Conservation (phyloP, 495 filamentous ascomycete genomes). For the Cenococcum geophilum region DNA sequence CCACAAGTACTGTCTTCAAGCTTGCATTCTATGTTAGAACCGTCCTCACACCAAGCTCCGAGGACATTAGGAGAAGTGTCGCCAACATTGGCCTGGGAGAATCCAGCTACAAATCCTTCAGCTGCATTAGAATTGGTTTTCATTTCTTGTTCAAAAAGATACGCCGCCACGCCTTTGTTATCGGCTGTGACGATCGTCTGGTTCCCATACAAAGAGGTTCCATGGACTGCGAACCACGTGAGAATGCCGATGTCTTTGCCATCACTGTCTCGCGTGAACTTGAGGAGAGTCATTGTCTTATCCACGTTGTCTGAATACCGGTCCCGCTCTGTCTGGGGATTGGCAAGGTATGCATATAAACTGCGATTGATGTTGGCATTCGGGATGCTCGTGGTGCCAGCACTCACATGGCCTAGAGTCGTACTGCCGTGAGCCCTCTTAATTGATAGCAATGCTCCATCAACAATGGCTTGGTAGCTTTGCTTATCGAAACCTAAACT, state of each 20-base stretch:
- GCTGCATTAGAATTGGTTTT: conserved; percentile 49
- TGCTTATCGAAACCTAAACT: conserved; percentile 84
- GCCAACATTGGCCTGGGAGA: conserved; percentile 90
- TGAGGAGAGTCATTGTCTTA: conserved; percentile 76
- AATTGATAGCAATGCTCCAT: conserved; percentile 78
- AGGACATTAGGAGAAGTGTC: conserved; percentile 87
- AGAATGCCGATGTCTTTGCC: conserved; percentile 70
- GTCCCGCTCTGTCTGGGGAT: conserved; percentile 71
- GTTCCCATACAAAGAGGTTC: conserved; percentile 86
- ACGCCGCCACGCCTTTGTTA: conserved; percentile 93
- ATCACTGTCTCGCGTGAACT: conserved; percentile 67
- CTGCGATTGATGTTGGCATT: conserved; percentile 88
- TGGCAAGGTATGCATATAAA: conserved; percentile 84
- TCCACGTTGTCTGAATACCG: conserved; percentile 74
- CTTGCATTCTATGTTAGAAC: conserved; percentile 34
- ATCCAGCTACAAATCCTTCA: conserved; percentile 75
- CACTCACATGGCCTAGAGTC: conserved; percentile 61
- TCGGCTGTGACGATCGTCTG: conserved; percentile 90
- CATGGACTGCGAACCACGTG: conserved; percentile 93
- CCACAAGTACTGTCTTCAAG: conserved; percentile 55
- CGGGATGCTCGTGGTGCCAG: conserved; percentile 67
- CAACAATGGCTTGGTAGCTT: conserved; percentile 83
- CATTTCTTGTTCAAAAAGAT: conserved; percentile 72
- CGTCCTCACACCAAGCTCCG: conserved; percentile 50
- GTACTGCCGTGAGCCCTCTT: conserved; percentile 72